These are phyloP conservation scores for Decorospora gaudefroyi DNA, from an alignment of 2,329 filamentous ascomycete genomes.

Conservation along the genomic window DNA sequence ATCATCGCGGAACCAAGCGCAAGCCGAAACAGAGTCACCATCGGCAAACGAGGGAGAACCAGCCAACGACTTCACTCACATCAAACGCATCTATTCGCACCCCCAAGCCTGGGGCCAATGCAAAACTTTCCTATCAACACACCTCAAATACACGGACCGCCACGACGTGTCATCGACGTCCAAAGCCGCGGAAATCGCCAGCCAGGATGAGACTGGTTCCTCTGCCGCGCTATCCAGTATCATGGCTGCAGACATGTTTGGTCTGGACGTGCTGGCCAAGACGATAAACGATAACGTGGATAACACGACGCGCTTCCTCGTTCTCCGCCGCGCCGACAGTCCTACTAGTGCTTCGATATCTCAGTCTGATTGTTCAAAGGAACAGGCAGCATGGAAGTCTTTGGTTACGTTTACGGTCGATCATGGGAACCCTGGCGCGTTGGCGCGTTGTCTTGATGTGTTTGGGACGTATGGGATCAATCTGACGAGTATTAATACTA, in stretches of 20 bases:
- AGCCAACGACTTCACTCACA: constrained; percentile 57
- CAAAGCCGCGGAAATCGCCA: constrained; percentile 76
- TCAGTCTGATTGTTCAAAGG: too few species aligned
- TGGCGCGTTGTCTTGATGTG: constrained; percentile 78
- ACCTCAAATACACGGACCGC: constrained; percentile 75
- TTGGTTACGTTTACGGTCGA: constrained; percentile 81
- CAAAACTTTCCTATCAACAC: constrained; percentile 69
- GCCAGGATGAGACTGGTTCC: constrained; percentile 62
- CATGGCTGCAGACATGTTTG: constrained; percentile 70
- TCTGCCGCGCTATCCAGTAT: constrained; percentile 79
- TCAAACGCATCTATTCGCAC: constrained; percentile 85
- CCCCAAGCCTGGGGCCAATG: constrained; percentile 96
- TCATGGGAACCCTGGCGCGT: constrained; percentile 75
- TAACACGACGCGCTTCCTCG: constrained; percentile 80
- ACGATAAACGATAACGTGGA: constrained; percentile 74
- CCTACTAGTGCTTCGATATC: too few species aligned
- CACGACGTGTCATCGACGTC: constrained; percentile 86
- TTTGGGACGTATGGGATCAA: constrained; percentile 77
- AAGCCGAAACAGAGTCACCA: neutral
- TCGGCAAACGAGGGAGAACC: neutral
- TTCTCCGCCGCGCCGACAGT: constrained; percentile 55
- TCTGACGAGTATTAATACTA: constrained; percentile 85
- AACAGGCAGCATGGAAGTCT: constrained; percentile 59
- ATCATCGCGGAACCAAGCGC: neutral
- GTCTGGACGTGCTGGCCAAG: constrained; percentile 69